Conservation (phyloP, 257 asterid species). For the Penstemon barbatus region DNA sequence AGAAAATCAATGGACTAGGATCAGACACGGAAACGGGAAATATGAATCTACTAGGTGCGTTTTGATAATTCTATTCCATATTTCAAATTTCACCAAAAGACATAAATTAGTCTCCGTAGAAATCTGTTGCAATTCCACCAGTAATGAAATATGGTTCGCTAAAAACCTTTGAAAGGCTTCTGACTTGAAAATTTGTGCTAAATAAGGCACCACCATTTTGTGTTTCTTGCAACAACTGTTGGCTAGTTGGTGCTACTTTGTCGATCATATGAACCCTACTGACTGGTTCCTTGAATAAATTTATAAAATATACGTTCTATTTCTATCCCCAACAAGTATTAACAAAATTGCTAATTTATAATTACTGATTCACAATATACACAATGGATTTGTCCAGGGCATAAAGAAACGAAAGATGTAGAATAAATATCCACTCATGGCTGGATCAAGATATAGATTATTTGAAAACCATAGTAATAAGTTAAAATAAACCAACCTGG, state of each 20-base stretch:
- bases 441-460: constrained; percentile 12
- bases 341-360: not conserved
- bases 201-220: not conserved
- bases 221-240: constrained; percentile 7
- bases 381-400: not conserved
- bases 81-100: not conserved
- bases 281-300: not conserved
- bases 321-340: too few relatives aligned
- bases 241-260: constrained; percentile 1
- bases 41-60: not conserved
- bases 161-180: not conserved
- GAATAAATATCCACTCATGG: constrained; percentile 6
- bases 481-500: constrained; percentile 56
- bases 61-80: constrained; percentile 2
- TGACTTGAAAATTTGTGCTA: not conserved
- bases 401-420: too few relatives aligned
- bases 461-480: not conserved
- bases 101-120: not conserved
- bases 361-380: not conserved
- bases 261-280: not conserved
- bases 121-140: not conserved
- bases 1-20: not conserved
- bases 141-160: not conserved
- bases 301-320: not conserved
- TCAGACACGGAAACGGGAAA: not conserved